Base-by-base conservation (phyloP, 257 asterid genomes). In the Penstemon barbatus region DNA sequence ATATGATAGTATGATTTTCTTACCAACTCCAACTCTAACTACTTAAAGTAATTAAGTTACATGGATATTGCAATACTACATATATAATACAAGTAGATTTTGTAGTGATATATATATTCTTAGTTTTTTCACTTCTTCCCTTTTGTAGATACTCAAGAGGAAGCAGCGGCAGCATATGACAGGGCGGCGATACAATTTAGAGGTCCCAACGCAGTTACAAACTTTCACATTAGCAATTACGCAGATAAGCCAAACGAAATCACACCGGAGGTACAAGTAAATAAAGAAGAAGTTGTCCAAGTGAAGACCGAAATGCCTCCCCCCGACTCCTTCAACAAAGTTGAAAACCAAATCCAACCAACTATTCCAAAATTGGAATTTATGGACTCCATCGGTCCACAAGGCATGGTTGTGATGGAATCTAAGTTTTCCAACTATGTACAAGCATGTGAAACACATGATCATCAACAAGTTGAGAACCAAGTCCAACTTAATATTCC, bases 91-190 rank as follows among this genome's bases (percentile, higher is more conserved):
- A 42, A 25, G 18, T 8, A 56, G 60, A 33, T 68, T 7, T 5
- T 1, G 2, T 11, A 42, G 49, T 40, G 12, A 56, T 12, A 46
- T 48, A 37, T 12, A 5, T 7, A 39, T 46, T 73, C 56, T 70
- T 43, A 48, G 10, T 2, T 48, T 1, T 15, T 48, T 43, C 6
- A 7, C 7, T 55, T 55, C 7, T 55, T 55, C 10, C 12, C 33
- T 8, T 25, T 15, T 49, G 55, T 64, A 83, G 87, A 82, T 76
- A 92, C 96, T 4, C 90, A 92, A 83, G 98, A 92, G 81, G 97
- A 92, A 79, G 98, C 98, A 36, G 98, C 98, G 0, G 81, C 77
- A 25, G 96, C 98, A 36, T 91, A 91, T 63, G 98, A 91, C 72
- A 75, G 74, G 87, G 98, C 98, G 64, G 98, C 98, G 9, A 84